Evolutionary conservation across 1,284 basidiomycete genomes (phyloP), one percentile per base, ranked within the genome.

Genomic region (Peniophora sp.): DNA sequence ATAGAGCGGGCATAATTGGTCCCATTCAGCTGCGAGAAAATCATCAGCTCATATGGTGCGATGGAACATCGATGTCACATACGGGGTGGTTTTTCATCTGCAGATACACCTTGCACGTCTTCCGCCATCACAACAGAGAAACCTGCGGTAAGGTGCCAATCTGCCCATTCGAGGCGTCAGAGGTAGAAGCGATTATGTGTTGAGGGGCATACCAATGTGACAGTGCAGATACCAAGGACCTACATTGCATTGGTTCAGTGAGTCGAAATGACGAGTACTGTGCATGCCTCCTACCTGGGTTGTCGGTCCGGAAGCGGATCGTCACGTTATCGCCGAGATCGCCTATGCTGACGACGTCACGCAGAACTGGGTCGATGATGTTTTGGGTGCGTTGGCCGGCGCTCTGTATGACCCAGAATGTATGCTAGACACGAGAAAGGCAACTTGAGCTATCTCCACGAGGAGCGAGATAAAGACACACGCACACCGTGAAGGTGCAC

Each of bases 291-390:
- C 12, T 32, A 32, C 27, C 27, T 3, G 71, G 56, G 47, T 77
- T 78, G 50, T 77, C 63, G 1, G 74, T 74, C 5, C 58, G 52
- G 53, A 64, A 65, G 17, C 64, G 61, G 36, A 66, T 61, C 8
- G 61, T 63, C 11, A 63, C 63, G 20, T 63, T 57, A 54, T 65
- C 62, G 12, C 50, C 48, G 0, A 52, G 16, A 12, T 16, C 46
- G 2, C 64, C 64, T 22, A 59, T 58, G 55, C 50, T 61, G 16
- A 64, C 63, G 2, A 59, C 58, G 45, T 65, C 63, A 9, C 63
- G 60, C 36, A 46, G 51, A 22, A 64, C 58, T 5, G 74, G 73
- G 50, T 75, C 70, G 10, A 53, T 49, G 55, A 64, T 72, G 59
- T 76, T 74, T 51, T 66, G 66, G 1, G 57, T 54, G 1, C 58